Conservation (phyloP, 768 basidiomycete genomes). For the Fomitopsis pulvina region DNA sequence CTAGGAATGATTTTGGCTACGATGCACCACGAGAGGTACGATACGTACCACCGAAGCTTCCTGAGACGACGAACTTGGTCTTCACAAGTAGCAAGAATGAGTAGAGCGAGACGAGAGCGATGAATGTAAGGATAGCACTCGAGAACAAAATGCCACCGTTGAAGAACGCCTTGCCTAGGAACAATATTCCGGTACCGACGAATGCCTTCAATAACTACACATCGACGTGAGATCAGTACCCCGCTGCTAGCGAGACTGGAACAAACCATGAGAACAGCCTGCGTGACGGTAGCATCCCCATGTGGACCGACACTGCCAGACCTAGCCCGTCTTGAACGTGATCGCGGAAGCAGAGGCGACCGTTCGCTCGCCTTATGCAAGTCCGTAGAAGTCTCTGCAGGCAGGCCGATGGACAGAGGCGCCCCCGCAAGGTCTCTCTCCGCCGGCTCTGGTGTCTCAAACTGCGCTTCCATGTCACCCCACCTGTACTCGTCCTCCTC, state of each 20-base stretch:
- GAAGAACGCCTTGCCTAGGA: slow-evolving; percentile 95
- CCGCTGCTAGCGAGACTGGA: not conserved
- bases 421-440: slow-evolving; percentile 1
- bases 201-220: slow-evolving; percentile 86
- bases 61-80: slow-evolving; percentile 83
- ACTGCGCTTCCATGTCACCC: slow-evolving; percentile 20
- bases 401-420: slow-evolving; percentile 8
- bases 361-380: slow-evolving; percentile 35
- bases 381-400: slow-evolving; percentile 2
- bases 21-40: not conserved
- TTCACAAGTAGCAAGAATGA: slow-evolving; percentile 89
- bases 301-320: slow-evolving; percentile 51
- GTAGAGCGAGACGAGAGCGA: slow-evolving; percentile 84
- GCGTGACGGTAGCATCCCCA: slow-evolving; percentile 85
- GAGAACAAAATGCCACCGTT: slow-evolving; percentile 96
- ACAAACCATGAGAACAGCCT: slow-evolving; percentile 88
- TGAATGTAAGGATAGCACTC: slow-evolving; percentile 61
- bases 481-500: slow-evolving; percentile 38
- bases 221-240: not conserved
- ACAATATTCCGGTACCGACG: slow-evolving; percentile 92
- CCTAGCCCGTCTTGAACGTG: slow-evolving; percentile 43
- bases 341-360: slow-evolving; percentile 46
- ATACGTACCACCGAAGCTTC: slow-evolving; percentile 84
- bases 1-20: too few relatives aligned
- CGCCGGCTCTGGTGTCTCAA: slow-evolving; percentile 7